A percentile compares a stretch with the other conserved stretches of the same genome.
Evolutionary conservation across 2,329 filamentous ascomycete genomes (phyloP).

Genomic region (Coniella vitis): DNA sequence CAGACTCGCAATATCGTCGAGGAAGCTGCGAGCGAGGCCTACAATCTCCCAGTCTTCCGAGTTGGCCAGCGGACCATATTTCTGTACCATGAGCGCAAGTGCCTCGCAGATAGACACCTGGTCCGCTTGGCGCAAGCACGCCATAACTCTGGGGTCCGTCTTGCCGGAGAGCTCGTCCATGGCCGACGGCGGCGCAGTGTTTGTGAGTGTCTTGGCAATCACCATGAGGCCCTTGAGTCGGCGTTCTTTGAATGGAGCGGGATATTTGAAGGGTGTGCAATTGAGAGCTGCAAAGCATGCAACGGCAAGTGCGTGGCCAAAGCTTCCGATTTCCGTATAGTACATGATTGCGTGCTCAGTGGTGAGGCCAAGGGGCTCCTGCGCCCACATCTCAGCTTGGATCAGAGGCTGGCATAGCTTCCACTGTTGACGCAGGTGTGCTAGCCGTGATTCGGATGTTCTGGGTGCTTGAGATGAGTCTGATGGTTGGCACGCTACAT

Average conservation of each 20-base stretch:
- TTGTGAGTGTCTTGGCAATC: slow-evolving; percentile 45
- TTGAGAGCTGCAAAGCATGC: slow-evolving; percentile 40
- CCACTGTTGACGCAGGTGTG: slow-evolving; percentile 30
- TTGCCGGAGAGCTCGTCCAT: slow-evolving; percentile 21
- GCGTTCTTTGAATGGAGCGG: slow-evolving; percentile 42
- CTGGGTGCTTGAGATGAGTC: slow-evolving; percentile 13
- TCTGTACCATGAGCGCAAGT: slow-evolving; percentile 41
- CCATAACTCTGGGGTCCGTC: slow-evolving; percentile 22
- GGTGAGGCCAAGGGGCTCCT: slow-evolving; percentile 41
- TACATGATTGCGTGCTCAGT: slow-evolving; percentile 39
- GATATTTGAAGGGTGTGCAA: slow-evolving; percentile 43
- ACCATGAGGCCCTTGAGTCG: slow-evolving; percentile 45
- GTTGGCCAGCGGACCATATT: slow-evolving; percentile 35
- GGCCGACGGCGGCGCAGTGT: slow-evolving; percentile 36
- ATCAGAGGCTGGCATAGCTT: slow-evolving; percentile 31
- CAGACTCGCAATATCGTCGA: slow-evolving; percentile 42
- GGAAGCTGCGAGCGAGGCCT: slow-evolving; percentile 36
- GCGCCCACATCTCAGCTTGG: slow-evolving; percentile 35
- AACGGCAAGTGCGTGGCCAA: slow-evolving; percentile 37
- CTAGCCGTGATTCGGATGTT: slow-evolving; percentile 8
- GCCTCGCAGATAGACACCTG: slow-evolving; percentile 48
- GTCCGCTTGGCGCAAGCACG: slow-evolving; percentile 36
- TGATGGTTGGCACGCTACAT: slow-evolving; percentile 21
- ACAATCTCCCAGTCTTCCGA: slow-evolving; percentile 40
- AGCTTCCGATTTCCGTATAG: slow-evolving; percentile 35